Evolutionary conservation across 2,329 filamentous ascomycete species (phyloP).

Genomic region (Arthrobotrys musiformis): DNA sequence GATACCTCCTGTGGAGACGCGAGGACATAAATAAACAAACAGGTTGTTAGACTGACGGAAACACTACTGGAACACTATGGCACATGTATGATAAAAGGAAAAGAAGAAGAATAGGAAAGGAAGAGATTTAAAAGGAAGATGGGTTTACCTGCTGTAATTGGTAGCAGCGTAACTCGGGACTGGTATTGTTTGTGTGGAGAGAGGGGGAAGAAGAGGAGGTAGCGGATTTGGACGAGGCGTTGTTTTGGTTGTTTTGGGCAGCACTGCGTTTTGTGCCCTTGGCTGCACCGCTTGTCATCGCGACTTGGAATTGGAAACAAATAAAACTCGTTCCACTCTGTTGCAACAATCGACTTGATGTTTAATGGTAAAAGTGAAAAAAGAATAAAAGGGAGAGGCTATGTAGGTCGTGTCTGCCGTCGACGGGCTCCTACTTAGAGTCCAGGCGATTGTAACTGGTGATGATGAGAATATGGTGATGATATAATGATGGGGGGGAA

Average conservation of each 20-base stretch:
- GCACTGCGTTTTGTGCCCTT: constrained; percentile 42
- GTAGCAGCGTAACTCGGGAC: constrained; percentile 46
- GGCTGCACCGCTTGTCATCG: constrained; percentile 51
- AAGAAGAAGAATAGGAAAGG: not conserved
- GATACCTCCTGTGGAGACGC: constrained; percentile 46
- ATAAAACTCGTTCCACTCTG: not conserved
- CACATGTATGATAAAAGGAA: not conserved
- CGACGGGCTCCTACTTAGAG: constrained; percentile 21
- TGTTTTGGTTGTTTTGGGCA: constrained; percentile 44
- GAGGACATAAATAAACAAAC: not conserved
- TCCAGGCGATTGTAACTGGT: not conserved
- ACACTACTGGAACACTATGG: not conserved
- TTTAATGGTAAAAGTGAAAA: not conserved
- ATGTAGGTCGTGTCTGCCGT: constrained; percentile 46
- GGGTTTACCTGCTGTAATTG: constrained; percentile 52
- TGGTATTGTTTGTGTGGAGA: constrained; percentile 3
- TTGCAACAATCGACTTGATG: not conserved
- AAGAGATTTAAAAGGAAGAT: too few species aligned
- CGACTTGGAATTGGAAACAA: constrained; percentile 26
- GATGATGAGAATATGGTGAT: not conserved
- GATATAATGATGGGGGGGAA: not conserved
- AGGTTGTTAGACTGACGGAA: not conserved
- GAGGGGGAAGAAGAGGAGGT: not conserved
- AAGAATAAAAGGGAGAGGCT: constrained; percentile 20
- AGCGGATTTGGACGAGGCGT: constrained; percentile 11